Evolutionary conservation across 2,329 filamentous ascomycete genomes (phyloP).

Genomic region (Hysterium pulicare): DNA sequence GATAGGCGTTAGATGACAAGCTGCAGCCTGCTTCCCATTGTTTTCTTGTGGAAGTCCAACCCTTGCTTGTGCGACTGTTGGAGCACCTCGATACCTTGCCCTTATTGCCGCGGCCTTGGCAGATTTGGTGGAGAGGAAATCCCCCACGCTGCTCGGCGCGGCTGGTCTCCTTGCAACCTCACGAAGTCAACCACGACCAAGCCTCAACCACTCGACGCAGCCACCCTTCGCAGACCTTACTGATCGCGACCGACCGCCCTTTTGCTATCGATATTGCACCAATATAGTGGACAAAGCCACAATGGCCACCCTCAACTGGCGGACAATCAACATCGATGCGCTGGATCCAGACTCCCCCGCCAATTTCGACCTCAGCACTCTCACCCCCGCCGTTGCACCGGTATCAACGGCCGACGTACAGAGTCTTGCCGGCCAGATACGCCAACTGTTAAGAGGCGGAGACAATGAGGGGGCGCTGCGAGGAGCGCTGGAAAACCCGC

Average conservation of each 20-base stretch:
- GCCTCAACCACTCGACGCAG: slow-evolving; percentile 1
- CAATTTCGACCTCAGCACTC: slow-evolving; percentile 86
- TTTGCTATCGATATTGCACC: slow-evolving; percentile 4
- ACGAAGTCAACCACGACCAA: not conserved
- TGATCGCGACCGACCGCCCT: not conserved
- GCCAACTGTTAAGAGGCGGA: slow-evolving; percentile 81
- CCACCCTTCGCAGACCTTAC: slow-evolving; percentile 1
- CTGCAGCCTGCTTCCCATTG: slow-evolving; percentile 7
- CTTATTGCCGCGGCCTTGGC: not conserved
- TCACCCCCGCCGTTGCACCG: slow-evolving; percentile 73
- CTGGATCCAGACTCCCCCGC: slow-evolving; percentile 83
- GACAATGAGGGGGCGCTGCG: slow-evolving; percentile 84
- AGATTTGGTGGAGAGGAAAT: not conserved
- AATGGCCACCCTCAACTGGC: slow-evolving; percentile 60
- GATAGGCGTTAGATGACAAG: slow-evolving; percentile 10
- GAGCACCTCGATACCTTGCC: not conserved
- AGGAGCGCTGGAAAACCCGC: slow-evolving; percentile 79
- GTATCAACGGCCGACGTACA: slow-evolving; percentile 76
- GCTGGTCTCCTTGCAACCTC: not conserved
- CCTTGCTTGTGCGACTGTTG: slow-evolving; percentile 34
- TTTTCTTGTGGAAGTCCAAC: slow-evolving; percentile 14
- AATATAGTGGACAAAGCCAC: slow-evolving; percentile 13
- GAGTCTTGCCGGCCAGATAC: slow-evolving; percentile 72
- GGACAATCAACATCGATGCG: slow-evolving; percentile 92
- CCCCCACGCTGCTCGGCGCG: not conserved